Evolutionary conservation across 495 filamentous ascomycete genomes (phyloP).

Genomic region (Glarea lozoyensis): DNA sequence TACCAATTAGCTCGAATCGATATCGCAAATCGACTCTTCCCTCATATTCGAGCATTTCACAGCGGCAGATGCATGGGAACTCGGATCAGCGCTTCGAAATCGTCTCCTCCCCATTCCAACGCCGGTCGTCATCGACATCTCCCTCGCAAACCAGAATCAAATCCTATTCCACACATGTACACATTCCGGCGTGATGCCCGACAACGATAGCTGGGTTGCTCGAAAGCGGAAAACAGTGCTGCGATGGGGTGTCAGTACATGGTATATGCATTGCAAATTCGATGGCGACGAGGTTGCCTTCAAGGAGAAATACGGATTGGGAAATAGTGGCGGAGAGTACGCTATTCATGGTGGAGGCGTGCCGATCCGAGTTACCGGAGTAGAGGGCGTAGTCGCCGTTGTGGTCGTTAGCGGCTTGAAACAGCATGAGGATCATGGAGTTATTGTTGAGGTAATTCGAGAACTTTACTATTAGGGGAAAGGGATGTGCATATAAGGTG

Average conservation of each 20-base stretch:
- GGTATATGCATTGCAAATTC: slow-evolving; percentile 56
- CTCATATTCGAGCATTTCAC: slow-evolving; percentile 57
- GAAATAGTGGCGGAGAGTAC: slow-evolving; percentile 49
- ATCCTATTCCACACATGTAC: slow-evolving; percentile 47
- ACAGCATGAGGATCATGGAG: slow-evolving; percentile 69
- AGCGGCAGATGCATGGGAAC: slow-evolving; percentile 52
- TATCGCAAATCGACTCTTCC: slow-evolving; percentile 41
- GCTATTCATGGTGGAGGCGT: slow-evolving; percentile 69
- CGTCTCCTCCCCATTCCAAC: slow-evolving; percentile 46
- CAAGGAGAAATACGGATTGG: slow-evolving; percentile 44
- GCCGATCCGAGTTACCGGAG: slow-evolving; percentile 57
- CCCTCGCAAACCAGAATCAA: slow-evolving; percentile 45
- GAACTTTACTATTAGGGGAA: too few species aligned
- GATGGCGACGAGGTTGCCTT: slow-evolving; percentile 48
- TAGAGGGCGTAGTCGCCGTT: slow-evolving; percentile 64
- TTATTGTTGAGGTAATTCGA: slow-evolving; percentile 57
- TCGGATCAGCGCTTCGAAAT: slow-evolving; percentile 54
- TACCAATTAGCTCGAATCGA: slow-evolving; percentile 32
- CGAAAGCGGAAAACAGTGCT: slow-evolving; percentile 58
- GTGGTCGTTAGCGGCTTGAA: slow-evolving; percentile 68
- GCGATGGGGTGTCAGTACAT: slow-evolving; percentile 58
- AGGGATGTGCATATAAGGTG: too few species aligned
- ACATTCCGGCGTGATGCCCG: slow-evolving; percentile 43
- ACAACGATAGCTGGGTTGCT: slow-evolving; percentile 51
- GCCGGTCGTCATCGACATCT: slow-evolving; percentile 60